Evolutionary conservation across 768 basidiomycete species (phyloP).

Genomic region (Cystoderma amianthinum): DNA sequence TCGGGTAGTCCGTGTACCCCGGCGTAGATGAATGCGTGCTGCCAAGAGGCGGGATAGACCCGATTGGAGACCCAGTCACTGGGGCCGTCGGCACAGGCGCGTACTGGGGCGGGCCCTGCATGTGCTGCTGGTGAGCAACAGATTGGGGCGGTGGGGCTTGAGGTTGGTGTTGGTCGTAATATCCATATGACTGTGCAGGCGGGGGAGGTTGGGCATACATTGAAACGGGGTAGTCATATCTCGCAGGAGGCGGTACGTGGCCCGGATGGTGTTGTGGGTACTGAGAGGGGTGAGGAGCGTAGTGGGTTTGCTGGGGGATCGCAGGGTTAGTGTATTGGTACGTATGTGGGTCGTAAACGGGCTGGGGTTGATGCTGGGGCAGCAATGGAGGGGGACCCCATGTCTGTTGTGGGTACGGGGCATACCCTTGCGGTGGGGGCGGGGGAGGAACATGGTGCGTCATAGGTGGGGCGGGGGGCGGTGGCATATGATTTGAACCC

Average conservation of each 20-base stretch:
- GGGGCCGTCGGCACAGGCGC: slow-evolving; percentile 10
- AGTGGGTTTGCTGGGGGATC: slow-evolving; percentile 3
- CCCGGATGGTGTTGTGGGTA: slow-evolving; percentile 15
- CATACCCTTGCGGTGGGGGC: slow-evolving; percentile 11
- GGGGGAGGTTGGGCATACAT: slow-evolving; percentile 17
- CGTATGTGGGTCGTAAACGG: slow-evolving; percentile 4
- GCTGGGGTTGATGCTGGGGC: slow-evolving; percentile 7
- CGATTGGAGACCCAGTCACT: slow-evolving; percentile 3
- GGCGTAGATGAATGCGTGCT: slow-evolving; percentile 4
- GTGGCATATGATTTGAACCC: slow-evolving; percentile 9
- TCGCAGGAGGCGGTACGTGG: slow-evolving; percentile 12
- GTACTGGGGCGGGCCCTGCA: slow-evolving; percentile 12
- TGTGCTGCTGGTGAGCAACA: slow-evolving; percentile 1
- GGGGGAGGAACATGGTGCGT: slow-evolving; percentile 10
- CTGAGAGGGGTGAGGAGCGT: slow-evolving; percentile 12
- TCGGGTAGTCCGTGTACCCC: slow-evolving; percentile 3
- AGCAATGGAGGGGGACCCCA: slow-evolving; percentile 10
- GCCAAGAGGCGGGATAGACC: slow-evolving; percentile 6
- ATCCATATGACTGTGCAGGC: slow-evolving; percentile 8
- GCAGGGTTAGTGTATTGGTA: slow-evolving; percentile 2
- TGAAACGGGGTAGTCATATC: slow-evolving; percentile 17
- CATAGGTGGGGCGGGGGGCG: slow-evolving; percentile 4
- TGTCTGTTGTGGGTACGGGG: slow-evolving; percentile 7
- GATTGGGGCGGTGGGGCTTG: slow-evolving; percentile 8
- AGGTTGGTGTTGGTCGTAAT: slow-evolving; percentile 16